A percentile compares a stretch with the other conserved stretches of the same genome.
Evolutionary conservation across 179 eudicot species (phyloP).

Genomic region (Nepenthes alata): DNA sequence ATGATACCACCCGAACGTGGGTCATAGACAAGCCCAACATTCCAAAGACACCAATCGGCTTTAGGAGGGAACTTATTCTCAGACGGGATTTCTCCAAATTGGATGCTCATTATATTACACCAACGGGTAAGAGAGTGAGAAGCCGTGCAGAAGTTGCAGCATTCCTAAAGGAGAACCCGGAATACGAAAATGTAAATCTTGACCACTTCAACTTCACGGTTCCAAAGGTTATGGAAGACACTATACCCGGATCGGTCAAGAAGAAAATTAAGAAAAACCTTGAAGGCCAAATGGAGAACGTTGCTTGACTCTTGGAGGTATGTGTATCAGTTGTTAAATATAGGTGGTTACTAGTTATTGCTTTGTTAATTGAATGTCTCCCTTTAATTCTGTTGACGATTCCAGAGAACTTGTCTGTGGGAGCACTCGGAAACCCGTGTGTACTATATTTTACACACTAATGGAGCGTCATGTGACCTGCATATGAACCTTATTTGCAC

Average conservation of each 20-base stretch:
- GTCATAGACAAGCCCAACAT: slow-evolving; percentile 58
- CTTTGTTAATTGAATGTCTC: too few relatives aligned
- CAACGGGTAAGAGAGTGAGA: slow-evolving; percentile 42
- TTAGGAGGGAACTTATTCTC: slow-evolving; percentile 42
- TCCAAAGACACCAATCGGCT: slow-evolving; percentile 62
- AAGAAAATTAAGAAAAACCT: slow-evolving; percentile 7
- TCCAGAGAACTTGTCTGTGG: too few relatives aligned
- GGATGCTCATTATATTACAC: slow-evolving; percentile 51
- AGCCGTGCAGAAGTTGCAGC: slow-evolving; percentile 24
- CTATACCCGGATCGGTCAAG: slow-evolving; percentile 27
- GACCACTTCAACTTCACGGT: slow-evolving; percentile 44
- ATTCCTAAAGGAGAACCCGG: slow-evolving; percentile 37
- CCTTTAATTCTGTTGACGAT: too few relatives aligned
- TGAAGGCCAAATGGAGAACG: slow-evolving; percentile 6
- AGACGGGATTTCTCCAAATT: slow-evolving; percentile 49
- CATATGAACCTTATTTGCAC: too few relatives aligned
- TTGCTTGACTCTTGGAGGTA: not conserved
- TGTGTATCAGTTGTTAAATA: not conserved
- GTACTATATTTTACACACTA: too few relatives aligned
- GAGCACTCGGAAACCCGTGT: too few relatives aligned
- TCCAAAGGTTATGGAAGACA: slow-evolving; percentile 49
- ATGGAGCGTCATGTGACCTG: too few relatives aligned
- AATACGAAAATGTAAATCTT: slow-evolving; percentile 17
- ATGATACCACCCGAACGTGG: slow-evolving; percentile 49
- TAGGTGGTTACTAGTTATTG: too few relatives aligned